phyloP scores from a whole-genome alignment of 1,139 yeast species.

The Pneumocystis oryctolagi region DNA sequence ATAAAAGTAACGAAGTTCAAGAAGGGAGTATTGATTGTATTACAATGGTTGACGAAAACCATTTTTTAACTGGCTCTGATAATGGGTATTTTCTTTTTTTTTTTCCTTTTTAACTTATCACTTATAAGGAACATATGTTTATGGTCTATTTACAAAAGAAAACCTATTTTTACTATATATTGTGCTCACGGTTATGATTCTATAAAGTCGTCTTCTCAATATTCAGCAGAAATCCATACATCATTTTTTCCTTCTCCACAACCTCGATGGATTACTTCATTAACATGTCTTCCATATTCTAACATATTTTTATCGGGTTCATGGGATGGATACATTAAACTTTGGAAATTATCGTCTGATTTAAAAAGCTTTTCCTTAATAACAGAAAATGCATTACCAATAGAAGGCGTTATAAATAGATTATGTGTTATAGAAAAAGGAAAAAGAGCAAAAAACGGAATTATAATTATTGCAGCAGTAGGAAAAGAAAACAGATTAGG shows the following conservation, averaged over 20 bases:
- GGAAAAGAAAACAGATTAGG: slow-evolving; percentile 15
- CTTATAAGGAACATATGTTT: slow-evolving; percentile 21
- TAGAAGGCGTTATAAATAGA: slow-evolving; percentile 16
- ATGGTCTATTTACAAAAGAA: slow-evolving; percentile 85
- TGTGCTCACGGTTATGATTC: slow-evolving; percentile 68
- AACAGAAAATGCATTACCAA: slow-evolving; percentile 6
- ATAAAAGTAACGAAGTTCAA: slow-evolving; percentile 22
- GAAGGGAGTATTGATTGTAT: slow-evolving; percentile 91
- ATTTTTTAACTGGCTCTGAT: slow-evolving; percentile 87
- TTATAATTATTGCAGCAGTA: slow-evolving; percentile 12
- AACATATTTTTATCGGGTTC: slow-evolving; percentile 81
- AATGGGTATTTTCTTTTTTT: slow-evolving; percentile 45
- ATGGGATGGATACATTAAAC: slow-evolving; percentile 56
- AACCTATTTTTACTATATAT: slow-evolving; percentile 57
- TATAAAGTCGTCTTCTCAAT: slow-evolving; percentile 31
- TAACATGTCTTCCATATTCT: slow-evolving; percentile 77
- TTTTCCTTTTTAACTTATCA: not conserved
- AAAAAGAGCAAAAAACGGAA: slow-evolving; percentile 8
- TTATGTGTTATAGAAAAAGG: slow-evolving; percentile 12
- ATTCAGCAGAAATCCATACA: slow-evolving; percentile 46
- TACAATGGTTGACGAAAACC: slow-evolving; percentile 79
- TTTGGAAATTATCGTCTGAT: slow-evolving; percentile 63
- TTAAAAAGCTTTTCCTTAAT: slow-evolving; percentile 20
- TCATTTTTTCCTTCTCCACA: slow-evolving; percentile 39
- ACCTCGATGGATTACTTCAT: slow-evolving; percentile 75